These are phyloP conservation scores for Lactarius hatsudake DNA, from an alignment of 768 basidiomycete species.

Conservation along the genomic window DNA sequence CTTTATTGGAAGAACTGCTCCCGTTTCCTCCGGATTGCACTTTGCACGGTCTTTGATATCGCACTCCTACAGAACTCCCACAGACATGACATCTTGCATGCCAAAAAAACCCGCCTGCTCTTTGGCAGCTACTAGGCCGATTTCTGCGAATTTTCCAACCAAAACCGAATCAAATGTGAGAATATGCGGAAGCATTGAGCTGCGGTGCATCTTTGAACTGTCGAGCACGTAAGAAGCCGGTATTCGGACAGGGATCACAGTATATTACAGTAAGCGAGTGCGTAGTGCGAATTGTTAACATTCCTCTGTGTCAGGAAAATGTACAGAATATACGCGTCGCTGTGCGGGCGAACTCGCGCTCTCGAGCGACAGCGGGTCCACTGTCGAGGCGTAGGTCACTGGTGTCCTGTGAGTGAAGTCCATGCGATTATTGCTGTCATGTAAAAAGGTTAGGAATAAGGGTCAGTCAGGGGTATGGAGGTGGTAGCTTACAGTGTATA, in stretches of 20 bases:
- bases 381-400: not conserved
- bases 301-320: not conserved
- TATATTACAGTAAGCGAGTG: not conserved
- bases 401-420: constrained; percentile 7
- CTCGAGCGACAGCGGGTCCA: not conserved
- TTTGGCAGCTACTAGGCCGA: not conserved
- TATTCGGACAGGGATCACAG: not conserved
- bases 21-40: not conserved
- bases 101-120: not conserved
- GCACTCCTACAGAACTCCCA: not conserved
- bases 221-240: not conserved
- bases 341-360: not conserved
- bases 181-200: not conserved
- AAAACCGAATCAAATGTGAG: not conserved
- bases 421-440: constrained; percentile 19
- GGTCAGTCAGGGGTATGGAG: not conserved
- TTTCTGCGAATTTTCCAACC: not conserved
- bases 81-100: not conserved
- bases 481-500: constrained; percentile 8
- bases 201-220: not conserved
- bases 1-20: too few relatives aligned
- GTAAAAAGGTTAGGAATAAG: not conserved
- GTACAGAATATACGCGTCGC: constrained; percentile 9
- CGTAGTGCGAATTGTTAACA: not conserved
- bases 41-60: not conserved